Conservation (phyloP, 805 yeast species). For the Yarrowia phangngaensis region DNA sequence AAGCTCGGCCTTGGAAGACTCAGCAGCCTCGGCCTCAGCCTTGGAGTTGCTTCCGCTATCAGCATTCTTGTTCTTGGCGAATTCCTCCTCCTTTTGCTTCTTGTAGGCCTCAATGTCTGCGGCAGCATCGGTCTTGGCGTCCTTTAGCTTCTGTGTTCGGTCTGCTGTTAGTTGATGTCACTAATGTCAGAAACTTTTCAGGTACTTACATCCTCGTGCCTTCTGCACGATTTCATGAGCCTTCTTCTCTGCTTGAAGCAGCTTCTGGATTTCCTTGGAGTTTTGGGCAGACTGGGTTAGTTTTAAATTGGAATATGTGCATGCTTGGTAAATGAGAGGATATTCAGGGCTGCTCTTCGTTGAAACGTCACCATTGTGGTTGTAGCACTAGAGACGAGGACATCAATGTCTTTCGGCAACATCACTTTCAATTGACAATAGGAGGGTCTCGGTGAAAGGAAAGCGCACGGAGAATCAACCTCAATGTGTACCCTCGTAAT, state of each 20-base stretch:
- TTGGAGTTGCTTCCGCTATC: slow-evolving; percentile 69
- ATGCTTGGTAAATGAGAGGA: too few species aligned
- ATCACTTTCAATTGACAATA: too few species aligned
- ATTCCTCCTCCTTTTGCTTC: slow-evolving; percentile 74
- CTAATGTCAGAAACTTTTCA: slow-evolving; percentile 26
- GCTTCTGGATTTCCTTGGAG: slow-evolving; percentile 63
- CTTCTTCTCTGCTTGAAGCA: slow-evolving; percentile 83
- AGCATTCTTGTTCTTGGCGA: slow-evolving; percentile 64
- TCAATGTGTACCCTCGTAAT: too few species aligned
- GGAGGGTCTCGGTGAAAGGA: too few species aligned
- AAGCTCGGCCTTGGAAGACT: slow-evolving; percentile 65
- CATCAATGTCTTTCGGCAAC: too few species aligned
- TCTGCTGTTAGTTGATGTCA: slow-evolving; percentile 44
- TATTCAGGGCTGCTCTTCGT: too few species aligned
- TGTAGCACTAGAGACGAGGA: too few species aligned
- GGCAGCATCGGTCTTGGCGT: slow-evolving; percentile 91
- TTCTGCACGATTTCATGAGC: slow-evolving; percentile 94
- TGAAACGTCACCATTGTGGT: neutral
- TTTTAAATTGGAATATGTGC: too few species aligned
- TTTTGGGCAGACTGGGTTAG: slow-evolving; percentile 43
- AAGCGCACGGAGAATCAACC: too few species aligned
- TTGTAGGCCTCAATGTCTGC: slow-evolving; percentile 84
- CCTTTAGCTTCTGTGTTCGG: slow-evolving; percentile 84
- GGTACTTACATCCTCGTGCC: slow-evolving; percentile 74
- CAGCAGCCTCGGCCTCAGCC: slow-evolving; percentile 76